Evolutionary conservation across 495 filamentous ascomycete species (phyloP).

Genomic region (Aeminium ludgeri): DNA sequence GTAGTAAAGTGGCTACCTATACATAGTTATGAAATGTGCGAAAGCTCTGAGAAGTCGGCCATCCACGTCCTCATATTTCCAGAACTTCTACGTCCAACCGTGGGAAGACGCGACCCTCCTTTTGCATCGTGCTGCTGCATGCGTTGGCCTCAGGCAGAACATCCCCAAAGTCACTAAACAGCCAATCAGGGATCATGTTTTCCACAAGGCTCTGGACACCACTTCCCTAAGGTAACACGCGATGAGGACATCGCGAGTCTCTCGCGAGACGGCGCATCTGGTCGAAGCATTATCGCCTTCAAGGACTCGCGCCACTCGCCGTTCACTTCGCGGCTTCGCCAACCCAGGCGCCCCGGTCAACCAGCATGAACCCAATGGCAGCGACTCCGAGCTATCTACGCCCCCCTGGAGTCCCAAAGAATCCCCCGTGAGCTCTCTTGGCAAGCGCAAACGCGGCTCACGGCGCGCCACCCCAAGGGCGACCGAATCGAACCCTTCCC

Average conservation of each 20-base stretch:
- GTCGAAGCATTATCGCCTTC: not conserved
- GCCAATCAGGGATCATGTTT: too few species aligned
- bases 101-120: too few species aligned
- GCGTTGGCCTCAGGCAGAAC: too few species aligned
- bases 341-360: not conserved
- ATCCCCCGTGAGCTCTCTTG: not conserved
- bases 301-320: slow-evolving; percentile 9
- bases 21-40: too few species aligned
- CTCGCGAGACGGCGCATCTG: slow-evolving; percentile 5
- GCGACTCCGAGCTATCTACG: slow-evolving; percentile 5
- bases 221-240: not conserved
- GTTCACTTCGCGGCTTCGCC: not conserved
- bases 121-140: too few species aligned
- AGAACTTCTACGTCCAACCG: too few species aligned
- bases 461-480: not conserved
- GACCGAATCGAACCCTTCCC: not conserved
- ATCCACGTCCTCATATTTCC: too few species aligned
- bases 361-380: slow-evolving; percentile 20
- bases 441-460: slow-evolving; percentile 11
- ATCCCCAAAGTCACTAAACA: too few species aligned
- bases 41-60: too few species aligned
- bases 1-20: too few species aligned
- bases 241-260: slow-evolving; percentile 20
- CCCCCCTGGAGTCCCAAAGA: not conserved
- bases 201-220: too few species aligned